phyloP scores from a whole-genome alignment of 371 early-diverging fungal species.

The Rhizopus arrhizus region DNA sequence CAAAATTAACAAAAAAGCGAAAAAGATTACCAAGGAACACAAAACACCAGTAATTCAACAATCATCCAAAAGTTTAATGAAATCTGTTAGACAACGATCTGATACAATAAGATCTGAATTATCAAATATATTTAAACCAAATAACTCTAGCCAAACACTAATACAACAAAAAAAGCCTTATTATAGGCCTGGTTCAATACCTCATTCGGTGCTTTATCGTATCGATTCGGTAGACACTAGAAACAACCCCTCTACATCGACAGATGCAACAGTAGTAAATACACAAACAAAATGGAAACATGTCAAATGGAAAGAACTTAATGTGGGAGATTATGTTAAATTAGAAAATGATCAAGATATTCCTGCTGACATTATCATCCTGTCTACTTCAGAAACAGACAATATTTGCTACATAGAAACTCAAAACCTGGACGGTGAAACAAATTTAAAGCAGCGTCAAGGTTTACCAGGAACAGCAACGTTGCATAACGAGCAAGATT shows the following conservation, averaged over 20 bases:
- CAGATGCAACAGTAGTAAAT: constrained; percentile 20
- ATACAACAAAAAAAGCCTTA: constrained; percentile 13
- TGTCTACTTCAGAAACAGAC: constrained; percentile 67
- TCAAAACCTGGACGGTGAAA: constrained; percentile 86
- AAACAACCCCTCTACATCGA: constrained; percentile 16
- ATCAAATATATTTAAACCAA: constrained; percentile 33
- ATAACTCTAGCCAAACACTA: not conserved
- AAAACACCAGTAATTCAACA: not conserved
- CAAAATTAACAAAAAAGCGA: not conserved
- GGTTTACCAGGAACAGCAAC: constrained; percentile 44
- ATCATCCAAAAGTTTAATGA: constrained; percentile 28
- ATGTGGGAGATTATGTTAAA: constrained; percentile 90
- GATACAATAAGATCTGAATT: constrained; percentile 48
- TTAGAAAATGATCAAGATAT: constrained; percentile 87
- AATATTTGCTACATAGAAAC: constrained; percentile 81
- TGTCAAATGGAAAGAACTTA: constrained; percentile 79
- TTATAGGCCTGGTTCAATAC: constrained; percentile 52
- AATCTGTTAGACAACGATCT: constrained; percentile 43
- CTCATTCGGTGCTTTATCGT: constrained; percentile 53
- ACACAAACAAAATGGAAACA: constrained; percentile 20
- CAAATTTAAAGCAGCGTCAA: constrained; percentile 74
- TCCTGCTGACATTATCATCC: constrained; percentile 82
- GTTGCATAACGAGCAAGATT: constrained; percentile 49
- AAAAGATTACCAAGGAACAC: not conserved
- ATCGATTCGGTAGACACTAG: constrained; percentile 9